Evolutionary conservation across 352 stramenopile genomes (phyloP).

Genomic region (Pythium guiyangense): DNA sequence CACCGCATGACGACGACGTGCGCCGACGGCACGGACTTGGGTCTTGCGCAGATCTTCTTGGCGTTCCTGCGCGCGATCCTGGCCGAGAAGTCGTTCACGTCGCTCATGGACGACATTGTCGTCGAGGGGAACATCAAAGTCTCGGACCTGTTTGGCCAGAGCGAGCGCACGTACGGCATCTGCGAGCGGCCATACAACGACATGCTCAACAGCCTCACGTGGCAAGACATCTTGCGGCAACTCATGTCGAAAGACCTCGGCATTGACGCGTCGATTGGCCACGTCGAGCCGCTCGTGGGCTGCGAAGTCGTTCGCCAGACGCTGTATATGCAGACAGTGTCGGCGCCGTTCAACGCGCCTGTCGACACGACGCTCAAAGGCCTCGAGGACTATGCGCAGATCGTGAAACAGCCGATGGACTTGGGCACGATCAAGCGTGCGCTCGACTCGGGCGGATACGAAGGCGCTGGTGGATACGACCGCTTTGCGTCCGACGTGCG

Average conservation of each 20-base stretch:
- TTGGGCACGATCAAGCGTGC: slow-evolving; percentile 82
- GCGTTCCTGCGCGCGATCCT: slow-evolving; percentile 66
- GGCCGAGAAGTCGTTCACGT: slow-evolving; percentile 78
- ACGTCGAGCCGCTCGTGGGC: slow-evolving; percentile 64
- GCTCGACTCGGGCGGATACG: slow-evolving; percentile 68
- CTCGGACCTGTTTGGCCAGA: slow-evolving; percentile 70
- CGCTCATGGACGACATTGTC: slow-evolving; percentile 64
- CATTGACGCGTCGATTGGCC: slow-evolving; percentile 69
- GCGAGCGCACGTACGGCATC: slow-evolving; percentile 69
- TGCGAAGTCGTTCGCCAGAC: slow-evolving; percentile 80
- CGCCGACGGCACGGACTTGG: slow-evolving; percentile 38
- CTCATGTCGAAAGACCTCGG: slow-evolving; percentile 78
- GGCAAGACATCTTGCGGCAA: slow-evolving; percentile 81
- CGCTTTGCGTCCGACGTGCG: slow-evolving; percentile 70
- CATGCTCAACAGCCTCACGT: slow-evolving; percentile 75
- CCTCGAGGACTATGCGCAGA: slow-evolving; percentile 81
- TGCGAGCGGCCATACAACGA: slow-evolving; percentile 65
- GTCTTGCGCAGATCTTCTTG: slow-evolving; percentile 66
- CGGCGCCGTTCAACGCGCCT: slow-evolving; percentile 73
- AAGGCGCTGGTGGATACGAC: slow-evolving; percentile 48
- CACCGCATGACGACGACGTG: slow-evolving; percentile 42
- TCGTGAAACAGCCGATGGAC: slow-evolving; percentile 90
- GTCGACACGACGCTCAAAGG: slow-evolving; percentile 77
- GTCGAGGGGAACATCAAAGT: slow-evolving; percentile 81
- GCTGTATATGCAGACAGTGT: slow-evolving; percentile 81